A percentile compares a stretch with the other conserved stretches of the same genome.
These are phyloP conservation scores for Tylopilus rubrobrunneus DNA, from an alignment of 768 basidiomycete genomes.

Conservation along the genomic window DNA sequence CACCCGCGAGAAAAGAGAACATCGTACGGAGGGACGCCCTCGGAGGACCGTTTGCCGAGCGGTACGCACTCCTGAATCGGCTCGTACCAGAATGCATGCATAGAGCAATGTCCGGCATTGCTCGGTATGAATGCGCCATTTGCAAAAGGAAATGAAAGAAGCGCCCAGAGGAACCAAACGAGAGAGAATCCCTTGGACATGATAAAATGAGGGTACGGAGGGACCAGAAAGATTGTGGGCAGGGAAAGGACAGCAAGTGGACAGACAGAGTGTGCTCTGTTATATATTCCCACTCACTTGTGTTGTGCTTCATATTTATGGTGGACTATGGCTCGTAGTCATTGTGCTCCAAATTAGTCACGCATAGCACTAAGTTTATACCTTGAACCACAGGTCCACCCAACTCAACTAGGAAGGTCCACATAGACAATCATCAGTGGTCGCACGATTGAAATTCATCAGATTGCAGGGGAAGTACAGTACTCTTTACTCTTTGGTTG, in stretches of 20 bases:
- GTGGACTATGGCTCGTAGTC: background rate
- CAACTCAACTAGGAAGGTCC: background rate
- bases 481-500: constrained; percentile 29
- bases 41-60: constrained; percentile 1
- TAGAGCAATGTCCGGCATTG: constrained; percentile 11
- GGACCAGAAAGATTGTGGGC: background rate
- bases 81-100: constrained; percentile 16
- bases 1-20: background rate
- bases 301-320: constrained; percentile 6
- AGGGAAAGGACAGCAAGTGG: background rate
- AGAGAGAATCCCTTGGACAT: background rate
- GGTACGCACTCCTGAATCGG: constrained; percentile 8
- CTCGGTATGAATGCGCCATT: constrained; percentile 7
- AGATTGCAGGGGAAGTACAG: constrained; percentile 27
- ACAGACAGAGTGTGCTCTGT: background rate
- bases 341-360: constrained; percentile 4
- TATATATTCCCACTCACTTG: background rate
- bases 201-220: constrained; percentile 6
- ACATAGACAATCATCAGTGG: background rate
- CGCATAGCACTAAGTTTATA: background rate
- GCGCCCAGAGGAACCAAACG: background rate
- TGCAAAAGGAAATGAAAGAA: constrained; percentile 7
- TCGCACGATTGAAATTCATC: constrained; percentile 18
- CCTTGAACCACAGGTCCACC: background rate
- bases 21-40: constrained; percentile 14